Base-by-base conservation (phyloP, 2,329 filamentous ascomycete species). In the Microdochium trichocladiopsis region DNA sequence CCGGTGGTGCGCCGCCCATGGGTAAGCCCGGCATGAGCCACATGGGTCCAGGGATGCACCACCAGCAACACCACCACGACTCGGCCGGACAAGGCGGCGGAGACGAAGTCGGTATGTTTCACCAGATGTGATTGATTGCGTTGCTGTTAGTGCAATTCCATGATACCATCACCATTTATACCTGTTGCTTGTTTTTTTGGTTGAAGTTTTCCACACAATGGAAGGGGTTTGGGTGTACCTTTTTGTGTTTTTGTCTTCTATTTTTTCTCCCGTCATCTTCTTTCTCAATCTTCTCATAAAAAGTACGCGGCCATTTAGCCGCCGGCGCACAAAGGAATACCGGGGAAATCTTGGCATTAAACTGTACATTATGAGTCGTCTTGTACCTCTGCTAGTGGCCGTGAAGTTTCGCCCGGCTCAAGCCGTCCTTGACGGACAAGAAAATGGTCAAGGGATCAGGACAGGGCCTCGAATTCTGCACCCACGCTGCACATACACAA, bases 41-140 rank as follows among this genome's bases (percentile, higher is more conserved):
- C 69, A 83, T 92, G 82, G 83, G 84, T 61, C 74, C 77, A 56
- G 72, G 74, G 56, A 77, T 82, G 71, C 89, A 94, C 72, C 91
- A 90, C 70, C 84, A 91, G 70, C 84, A 90, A 66, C 78, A 79
- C 57, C 84, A 88, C 64, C 77, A 79, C 54, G 86, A 88, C 67
- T 86, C 83, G 66, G 78, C 75, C 67, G 77, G 78, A 62, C 81
- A 82, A 67, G 79, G 82, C 71, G 83, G 82, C 72, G 80, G 79
- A 69, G 88, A 92, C 66, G 90, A 94, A 83, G 91, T 91, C 85
- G 91, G 91, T 95, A 96, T 95, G 91, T 96, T 92, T 79, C 87
- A 90, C 80, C 88, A 91, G 79, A 90, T 94, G 86, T 94, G 84
- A 90, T 80, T 73, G 61, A 60, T 62, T 57, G 55, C 65, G 61